A percentile compares a stretch with the other conserved stretches of the same genome.
phyloP scores from a whole-genome alignment of 495 filamentous ascomycete genomes.

The Talaromyces wortmannii region DNA sequence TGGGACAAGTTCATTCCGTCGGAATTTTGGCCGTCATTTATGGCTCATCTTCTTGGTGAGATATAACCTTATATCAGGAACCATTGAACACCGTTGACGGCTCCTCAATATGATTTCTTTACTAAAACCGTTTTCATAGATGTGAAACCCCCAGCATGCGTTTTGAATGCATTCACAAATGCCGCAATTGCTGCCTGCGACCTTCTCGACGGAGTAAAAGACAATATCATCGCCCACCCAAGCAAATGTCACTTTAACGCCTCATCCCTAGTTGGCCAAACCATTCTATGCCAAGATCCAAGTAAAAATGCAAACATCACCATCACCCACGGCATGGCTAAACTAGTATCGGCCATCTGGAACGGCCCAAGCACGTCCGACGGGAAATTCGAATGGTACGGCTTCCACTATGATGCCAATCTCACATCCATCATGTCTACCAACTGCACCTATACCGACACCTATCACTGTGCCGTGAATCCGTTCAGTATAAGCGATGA shows the following conservation, averaged over 20 bases:
- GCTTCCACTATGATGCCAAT: no score
- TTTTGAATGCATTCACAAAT: slow-evolving; percentile 36
- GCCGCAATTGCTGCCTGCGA: slow-evolving; percentile 38
- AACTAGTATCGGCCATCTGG: neutral
- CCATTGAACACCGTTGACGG: no score
- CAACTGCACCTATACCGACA: no score
- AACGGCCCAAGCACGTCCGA: neutral
- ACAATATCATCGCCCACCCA: slow-evolving; percentile 51
- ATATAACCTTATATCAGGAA: no score
- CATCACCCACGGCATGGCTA: neutral
- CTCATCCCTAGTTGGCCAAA: slow-evolving; percentile 39
- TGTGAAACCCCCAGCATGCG: slow-evolving; percentile 21
- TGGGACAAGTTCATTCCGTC: slow-evolving; percentile 25
- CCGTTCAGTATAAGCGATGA: no score
- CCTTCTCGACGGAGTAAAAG: slow-evolving; percentile 45
- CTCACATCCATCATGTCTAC: no score
- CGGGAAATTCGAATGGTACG: no score
- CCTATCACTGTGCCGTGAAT: no score
- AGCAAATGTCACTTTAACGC: slow-evolving; percentile 42
- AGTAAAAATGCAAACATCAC: neutral
- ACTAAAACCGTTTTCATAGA: neutral
- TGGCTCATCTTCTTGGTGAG: slow-evolving; percentile 24
- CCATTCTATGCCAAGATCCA: slow-evolving; percentile 18
- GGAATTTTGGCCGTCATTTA: slow-evolving; percentile 6
- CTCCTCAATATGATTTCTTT: neutral